Base-by-base conservation (phyloP, 2,329 filamentous ascomycete species). In the Scorias spongiosa region DNA sequence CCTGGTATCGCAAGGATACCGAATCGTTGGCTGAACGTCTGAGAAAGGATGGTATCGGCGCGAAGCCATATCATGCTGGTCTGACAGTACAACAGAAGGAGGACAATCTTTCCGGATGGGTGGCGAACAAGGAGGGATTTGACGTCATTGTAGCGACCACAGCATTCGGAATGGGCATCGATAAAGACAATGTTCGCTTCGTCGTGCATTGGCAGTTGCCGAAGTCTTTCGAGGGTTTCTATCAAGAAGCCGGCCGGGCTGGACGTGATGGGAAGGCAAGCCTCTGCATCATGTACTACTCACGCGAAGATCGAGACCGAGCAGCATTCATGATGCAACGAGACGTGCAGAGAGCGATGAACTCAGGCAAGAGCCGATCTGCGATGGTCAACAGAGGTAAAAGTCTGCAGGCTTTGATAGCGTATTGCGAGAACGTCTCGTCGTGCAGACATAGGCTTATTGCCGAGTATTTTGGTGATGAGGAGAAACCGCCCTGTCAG, bases 161-260 rank as follows among this genome's bases (percentile, higher is more conserved):
- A 1, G 89, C 89, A 0, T 96, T 96, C 56, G 89, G 89, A 2
- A 96, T 96, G 89, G 89, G 89, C 20, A 95, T 96, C 50, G 88
- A 96, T 63, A 95, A 95, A 62, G 79, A 91, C 42, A 82, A 93
- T 53, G 89, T 96, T 10, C 82, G 89, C 2, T 95, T 95, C 55
- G 88, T 96, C 1, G 79, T 91, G 1, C 89, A 96, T 63, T 96
- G 89, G 87, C 83, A 86, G 46, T 73, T 94, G 9, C 85, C 89
- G 9, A 93, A 93, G 58, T 91, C 83, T 2, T 94, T 96, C 59
- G 89, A 96, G 61, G 86, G 88, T 1, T 95, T 91, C 59, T 94
- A 95, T 56, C 89, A 96, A 64, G 89, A 96, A 70, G 88, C 86
- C 2, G 89, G 89, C 0, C 81, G 89, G 34, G 89, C 88, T 5